Conservation (phyloP, 495 filamentous ascomycete genomes). For the Massariosphaeria phaeospora region DNA sequence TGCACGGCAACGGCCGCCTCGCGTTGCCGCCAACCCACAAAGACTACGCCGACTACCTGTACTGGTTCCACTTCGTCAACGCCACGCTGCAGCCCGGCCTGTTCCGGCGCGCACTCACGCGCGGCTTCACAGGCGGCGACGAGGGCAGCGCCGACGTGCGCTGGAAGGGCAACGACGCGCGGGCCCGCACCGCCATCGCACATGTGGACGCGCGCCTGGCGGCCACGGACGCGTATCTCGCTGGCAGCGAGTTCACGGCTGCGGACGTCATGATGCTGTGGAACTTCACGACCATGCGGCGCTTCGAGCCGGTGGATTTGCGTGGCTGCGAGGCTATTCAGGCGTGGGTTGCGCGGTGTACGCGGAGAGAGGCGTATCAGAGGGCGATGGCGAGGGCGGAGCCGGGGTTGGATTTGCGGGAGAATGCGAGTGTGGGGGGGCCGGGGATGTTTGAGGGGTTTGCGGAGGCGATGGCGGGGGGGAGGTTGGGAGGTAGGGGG, state of each 20-base stretch:
- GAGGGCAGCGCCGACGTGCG: background rate
- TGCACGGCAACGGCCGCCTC: constrained; percentile 47
- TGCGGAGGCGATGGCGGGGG: background rate
- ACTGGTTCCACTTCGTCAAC: constrained; percentile 59
- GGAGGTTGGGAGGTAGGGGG: too few relatives aligned
- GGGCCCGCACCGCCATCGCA: constrained; percentile 5
- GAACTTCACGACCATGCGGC: constrained; percentile 52
- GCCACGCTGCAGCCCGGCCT: constrained; percentile 47
- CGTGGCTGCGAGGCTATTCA: constrained; percentile 44
- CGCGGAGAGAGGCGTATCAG: constrained; percentile 19
- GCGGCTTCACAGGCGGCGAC: background rate
- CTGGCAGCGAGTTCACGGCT: constrained; percentile 54
- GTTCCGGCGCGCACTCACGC: constrained; percentile 21
- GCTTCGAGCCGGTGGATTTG: constrained; percentile 46
- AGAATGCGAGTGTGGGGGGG: constrained; percentile 3
- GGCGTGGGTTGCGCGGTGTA: constrained; percentile 41
- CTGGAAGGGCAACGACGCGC: constrained; percentile 25
- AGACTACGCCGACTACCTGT: constrained; percentile 53
- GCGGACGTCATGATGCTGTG: constrained; percentile 59
- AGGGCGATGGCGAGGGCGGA: constrained; percentile 27
- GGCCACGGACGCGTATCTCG: constrained; percentile 51
- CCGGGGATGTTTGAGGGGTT: constrained; percentile 8
- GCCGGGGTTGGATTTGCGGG: constrained; percentile 19
- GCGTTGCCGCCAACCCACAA: constrained; percentile 42
- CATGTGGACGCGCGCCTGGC: constrained; percentile 26